Conservation (phyloP, 2,329 filamentous ascomycete species). For the Pochonia chlamydosporia region DNA sequence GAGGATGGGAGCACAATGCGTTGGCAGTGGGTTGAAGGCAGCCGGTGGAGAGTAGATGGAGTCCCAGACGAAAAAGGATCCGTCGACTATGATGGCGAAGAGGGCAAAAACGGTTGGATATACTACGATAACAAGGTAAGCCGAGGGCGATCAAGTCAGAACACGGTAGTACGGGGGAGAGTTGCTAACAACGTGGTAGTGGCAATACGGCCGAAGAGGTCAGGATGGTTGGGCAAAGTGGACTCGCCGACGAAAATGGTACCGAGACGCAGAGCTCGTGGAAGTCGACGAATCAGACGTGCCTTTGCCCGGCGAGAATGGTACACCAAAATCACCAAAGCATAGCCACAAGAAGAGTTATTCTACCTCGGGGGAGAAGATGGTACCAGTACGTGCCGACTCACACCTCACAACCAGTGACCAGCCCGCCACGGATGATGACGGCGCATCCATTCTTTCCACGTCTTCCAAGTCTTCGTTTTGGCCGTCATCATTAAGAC, state of each 20-base stretch:
- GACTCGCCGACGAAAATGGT: slow-evolving; percentile 92
- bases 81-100: slow-evolving; percentile 49
- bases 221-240: slow-evolving; percentile 91
- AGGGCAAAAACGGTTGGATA: slow-evolving; percentile 77
- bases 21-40: slow-evolving; percentile 76
- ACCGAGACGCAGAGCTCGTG: slow-evolving; percentile 89
- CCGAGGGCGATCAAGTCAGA: too few relatives aligned
- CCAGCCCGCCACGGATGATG: slow-evolving; percentile 22
- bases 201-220: slow-evolving; percentile 80
- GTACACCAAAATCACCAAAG: slow-evolving; percentile 14
- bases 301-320: slow-evolving; percentile 33
- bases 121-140: slow-evolving; percentile 95
- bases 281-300: slow-evolving; percentile 48
- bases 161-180: not conserved
- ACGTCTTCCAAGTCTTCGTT: slow-evolving; percentile 43
- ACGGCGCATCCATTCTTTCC: slow-evolving; percentile 40
- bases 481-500: slow-evolving; percentile 33
- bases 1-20: slow-evolving; percentile 52
- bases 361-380: slow-evolving; percentile 31
- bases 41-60: slow-evolving; percentile 83
- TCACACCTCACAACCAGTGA: slow-evolving; percentile 14
- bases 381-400: slow-evolving; percentile 23
- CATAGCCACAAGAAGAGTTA: slow-evolving; percentile 21
- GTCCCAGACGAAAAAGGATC: slow-evolving; percentile 44
- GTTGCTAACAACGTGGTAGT: slow-evolving; percentile 44